Conservation (phyloP, 2,329 filamentous ascomycete species). For the Microcyclospora tardicrescens region DNA sequence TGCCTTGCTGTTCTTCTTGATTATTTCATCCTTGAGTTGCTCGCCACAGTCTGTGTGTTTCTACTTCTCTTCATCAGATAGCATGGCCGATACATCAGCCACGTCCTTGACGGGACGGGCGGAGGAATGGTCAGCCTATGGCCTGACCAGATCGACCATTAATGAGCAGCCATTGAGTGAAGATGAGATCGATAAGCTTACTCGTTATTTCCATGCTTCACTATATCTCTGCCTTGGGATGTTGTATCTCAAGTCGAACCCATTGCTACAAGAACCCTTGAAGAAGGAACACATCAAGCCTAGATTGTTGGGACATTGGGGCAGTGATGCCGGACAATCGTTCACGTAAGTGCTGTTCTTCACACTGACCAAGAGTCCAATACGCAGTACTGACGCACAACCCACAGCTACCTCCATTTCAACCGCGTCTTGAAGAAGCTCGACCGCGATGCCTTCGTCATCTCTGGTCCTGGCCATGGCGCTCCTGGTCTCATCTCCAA, state of each 20-base stretch:
- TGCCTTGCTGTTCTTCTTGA: too few species aligned
- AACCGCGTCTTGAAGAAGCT: slow-evolving; percentile 74
- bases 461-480: slow-evolving; percentile 67
- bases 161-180: slow-evolving; percentile 43
- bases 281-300: slow-evolving; percentile 59
- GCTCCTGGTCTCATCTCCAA: slow-evolving; percentile 65
- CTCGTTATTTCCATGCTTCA: slow-evolving; percentile 61
- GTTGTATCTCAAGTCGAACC: slow-evolving; percentile 66
- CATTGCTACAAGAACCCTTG: slow-evolving; percentile 56
- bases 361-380: background rate
- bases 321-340: slow-evolving; percentile 65
- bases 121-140: slow-evolving; percentile 19
- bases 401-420: slow-evolving; percentile 54
- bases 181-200: slow-evolving; percentile 55
- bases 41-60: too few species aligned
- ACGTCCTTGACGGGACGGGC: slow-evolving; percentile 12
- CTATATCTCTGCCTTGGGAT: slow-evolving; percentile 66
- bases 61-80: background rate
- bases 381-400: background rate
- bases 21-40: too few species aligned
- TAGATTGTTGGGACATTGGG: slow-evolving; percentile 65
- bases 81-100: background rate
- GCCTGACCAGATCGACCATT: slow-evolving; percentile 20
- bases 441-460: slow-evolving; percentile 56
- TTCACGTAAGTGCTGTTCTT: slow-evolving; percentile 40